Conservation (phyloP, 345 rosid genomes). For the Ceriops tagal region DNA sequence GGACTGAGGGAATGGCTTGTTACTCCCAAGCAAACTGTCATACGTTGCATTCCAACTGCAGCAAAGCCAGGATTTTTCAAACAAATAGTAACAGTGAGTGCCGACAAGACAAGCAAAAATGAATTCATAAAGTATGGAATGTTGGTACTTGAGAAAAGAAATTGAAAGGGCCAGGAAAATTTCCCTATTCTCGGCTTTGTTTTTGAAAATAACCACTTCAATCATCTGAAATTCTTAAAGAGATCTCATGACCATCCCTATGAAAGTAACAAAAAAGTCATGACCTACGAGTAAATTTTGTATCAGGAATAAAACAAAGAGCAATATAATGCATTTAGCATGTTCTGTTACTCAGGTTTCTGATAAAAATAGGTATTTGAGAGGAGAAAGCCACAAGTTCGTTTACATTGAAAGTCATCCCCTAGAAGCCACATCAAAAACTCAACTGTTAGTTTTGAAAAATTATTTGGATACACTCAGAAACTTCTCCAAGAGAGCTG, state of each 20-base stretch:
- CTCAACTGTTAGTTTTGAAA: not conserved
- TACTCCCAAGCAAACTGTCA: conserved; percentile 76
- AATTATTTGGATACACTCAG: not conserved
- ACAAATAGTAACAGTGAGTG: conserved; percentile 35
- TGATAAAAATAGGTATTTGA: too few relatives aligned
- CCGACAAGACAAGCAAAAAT: conserved; percentile 36
- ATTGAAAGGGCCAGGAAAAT: not conserved
- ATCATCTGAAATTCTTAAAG: too few relatives aligned
- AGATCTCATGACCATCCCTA: too few relatives aligned
- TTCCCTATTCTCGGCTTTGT: not conserved
- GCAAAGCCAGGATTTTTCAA: conserved; percentile 38
- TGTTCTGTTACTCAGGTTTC: too few relatives aligned
- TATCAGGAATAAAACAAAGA: too few relatives aligned
- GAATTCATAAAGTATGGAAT: conserved; percentile 14
- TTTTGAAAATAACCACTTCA: too few relatives aligned
- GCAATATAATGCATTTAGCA: too few relatives aligned
- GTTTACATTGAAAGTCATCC: not conserved
- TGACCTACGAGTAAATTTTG: too few relatives aligned
- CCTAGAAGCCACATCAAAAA: not conserved
- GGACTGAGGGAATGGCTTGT: conserved; percentile 71
- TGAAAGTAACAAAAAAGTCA: too few relatives aligned
- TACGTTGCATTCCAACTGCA: conserved; percentile 75
- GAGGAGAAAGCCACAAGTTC: too few relatives aligned
- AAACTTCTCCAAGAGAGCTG: not conserved
- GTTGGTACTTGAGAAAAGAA: not conserved